Base-by-base conservation (phyloP, 371 early-diverging fungal genomes). In the Mucor lusitanicus region DNA sequence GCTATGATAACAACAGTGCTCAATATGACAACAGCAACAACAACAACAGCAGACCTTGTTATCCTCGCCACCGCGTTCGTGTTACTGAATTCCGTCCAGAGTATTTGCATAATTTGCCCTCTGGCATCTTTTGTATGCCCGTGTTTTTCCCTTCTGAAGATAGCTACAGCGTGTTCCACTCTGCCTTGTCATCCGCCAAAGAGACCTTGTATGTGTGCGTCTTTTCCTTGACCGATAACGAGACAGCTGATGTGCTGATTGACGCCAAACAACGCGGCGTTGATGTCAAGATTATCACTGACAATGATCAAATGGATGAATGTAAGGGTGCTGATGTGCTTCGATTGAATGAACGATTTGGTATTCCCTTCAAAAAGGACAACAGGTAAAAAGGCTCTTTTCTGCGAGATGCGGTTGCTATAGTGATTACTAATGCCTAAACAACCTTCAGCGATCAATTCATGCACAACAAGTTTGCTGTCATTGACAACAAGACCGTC, bases 401-500 rank as follows among this genome's bases (percentile, higher is more conserved):
- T 11, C 37, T 30, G 2, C 30, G 6, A 37, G 2, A 0, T 13
- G 3, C 11, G 3, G 37, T 13, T 37, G 13, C 1, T 37, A 13
- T 37, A 37, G 13, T 37, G 7, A 1, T 3, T 37, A 13, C 37
- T 37, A 37, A 37, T 13, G 37, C 37, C 13, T 13, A 0, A 1
- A 33, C 7, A 33, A 33, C 4, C 37, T 30, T 23, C 12, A 83
- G 81, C 40, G 74, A 75, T 1, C 76, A 75, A 66, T 82, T 85
- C 54, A 90, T 90, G 90, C 90, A 90, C 63, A 84, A 88, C 62
- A 90, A 89, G 70, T 90, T 90, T 78, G 87, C 85, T 13, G 79
- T 90, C 13, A 79, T 88, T 54, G 90, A 90, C 66, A 60, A 61
- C 13, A 79, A 73, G 30, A 76, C 70, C 2, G 72, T 84, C 21